Conservation (phyloP, 164 flowering plant genomes). For the Paratinospora sagittata region DNA sequence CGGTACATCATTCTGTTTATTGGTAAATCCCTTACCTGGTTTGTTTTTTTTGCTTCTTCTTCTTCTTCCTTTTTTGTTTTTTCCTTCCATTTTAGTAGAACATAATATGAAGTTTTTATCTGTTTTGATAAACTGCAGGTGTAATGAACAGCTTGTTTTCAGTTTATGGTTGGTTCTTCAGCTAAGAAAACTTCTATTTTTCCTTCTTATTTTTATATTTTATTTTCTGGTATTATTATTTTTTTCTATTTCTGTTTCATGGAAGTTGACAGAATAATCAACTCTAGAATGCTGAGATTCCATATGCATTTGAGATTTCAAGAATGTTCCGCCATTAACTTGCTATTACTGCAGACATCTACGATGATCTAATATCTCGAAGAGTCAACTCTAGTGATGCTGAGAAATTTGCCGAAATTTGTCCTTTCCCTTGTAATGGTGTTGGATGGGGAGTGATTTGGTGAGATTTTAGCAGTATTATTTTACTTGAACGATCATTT, state of each 20-base stretch:
- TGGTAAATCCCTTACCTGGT: slow-evolving; percentile 36
- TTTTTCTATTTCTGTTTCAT: background rate
- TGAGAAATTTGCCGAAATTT: slow-evolving; percentile 86
- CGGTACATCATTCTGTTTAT: slow-evolving; percentile 87
- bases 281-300: background rate
- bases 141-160: slow-evolving; percentile 95
- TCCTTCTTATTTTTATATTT: background rate
- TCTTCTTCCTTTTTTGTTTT: too few species aligned
- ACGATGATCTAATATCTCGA: slow-evolving; percentile 83
- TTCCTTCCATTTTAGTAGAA: background rate
- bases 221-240: background rate
- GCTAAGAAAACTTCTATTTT: background rate
- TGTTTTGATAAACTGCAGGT: slow-evolving; percentile 39
- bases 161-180: slow-evolving; percentile 53
- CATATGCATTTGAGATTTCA: background rate
- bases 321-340: background rate
- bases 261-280: background rate
- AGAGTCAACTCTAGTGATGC: slow-evolving; percentile 89
- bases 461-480: slow-evolving; percentile 27
- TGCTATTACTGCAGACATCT: slow-evolving; percentile 56
- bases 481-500: background rate
- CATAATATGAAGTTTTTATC: background rate
- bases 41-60: background rate
- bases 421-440: slow-evolving; percentile 87
- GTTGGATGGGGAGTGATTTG: slow-evolving; percentile 84